Percentiles rank a stretch among this genome's conserved stretches.
These are phyloP conservation scores for Phytophthora pseudosyringae DNA, from an alignment of 352 stramenopile species.

Conservation along the genomic window DNA sequence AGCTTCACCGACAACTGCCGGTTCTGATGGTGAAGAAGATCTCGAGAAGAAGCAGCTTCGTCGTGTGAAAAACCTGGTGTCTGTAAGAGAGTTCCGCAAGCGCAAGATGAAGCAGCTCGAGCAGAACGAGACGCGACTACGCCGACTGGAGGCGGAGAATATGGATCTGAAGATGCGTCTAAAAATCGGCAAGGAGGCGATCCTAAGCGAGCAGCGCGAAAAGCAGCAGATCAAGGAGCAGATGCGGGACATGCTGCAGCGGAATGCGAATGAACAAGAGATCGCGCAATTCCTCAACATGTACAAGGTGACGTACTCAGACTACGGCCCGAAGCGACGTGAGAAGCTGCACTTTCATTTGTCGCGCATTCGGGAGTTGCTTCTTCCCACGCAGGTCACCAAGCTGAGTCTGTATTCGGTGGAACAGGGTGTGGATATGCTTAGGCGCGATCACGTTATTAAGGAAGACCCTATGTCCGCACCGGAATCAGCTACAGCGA, in stretches of 20 bases:
- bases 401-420: conserved; percentile 83
- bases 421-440: conserved; percentile 70
- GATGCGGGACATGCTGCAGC: conserved; percentile 79
- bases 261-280: conserved; percentile 70
- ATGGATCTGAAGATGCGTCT: conserved; percentile 83
- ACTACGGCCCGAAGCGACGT: conserved; percentile 76
- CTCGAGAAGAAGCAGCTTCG: conserved; percentile 65
- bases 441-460: conserved; percentile 63
- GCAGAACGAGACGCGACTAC: conserved; percentile 68
- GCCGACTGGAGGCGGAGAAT: conserved; percentile 75
- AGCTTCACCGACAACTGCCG: conserved; percentile 15
- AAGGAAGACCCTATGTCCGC: conserved; percentile 62
- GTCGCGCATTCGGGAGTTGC: conserved; percentile 68
- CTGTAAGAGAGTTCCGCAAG: conserved; percentile 79
- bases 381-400: conserved; percentile 81
- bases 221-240: conserved; percentile 85
- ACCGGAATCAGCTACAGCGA: conserved; percentile 52
- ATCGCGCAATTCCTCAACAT: conserved; percentile 83
- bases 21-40: conserved; percentile 38
- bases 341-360: conserved; percentile 82
- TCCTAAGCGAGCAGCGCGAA: conserved; percentile 74
- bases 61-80: conserved; percentile 78
- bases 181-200: conserved; percentile 83
- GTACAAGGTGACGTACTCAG: conserved; percentile 85
- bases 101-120: conserved; percentile 79